Base-by-base conservation (phyloP, 768 basidiomycete species). In the Mycena capillaripes region DNA sequence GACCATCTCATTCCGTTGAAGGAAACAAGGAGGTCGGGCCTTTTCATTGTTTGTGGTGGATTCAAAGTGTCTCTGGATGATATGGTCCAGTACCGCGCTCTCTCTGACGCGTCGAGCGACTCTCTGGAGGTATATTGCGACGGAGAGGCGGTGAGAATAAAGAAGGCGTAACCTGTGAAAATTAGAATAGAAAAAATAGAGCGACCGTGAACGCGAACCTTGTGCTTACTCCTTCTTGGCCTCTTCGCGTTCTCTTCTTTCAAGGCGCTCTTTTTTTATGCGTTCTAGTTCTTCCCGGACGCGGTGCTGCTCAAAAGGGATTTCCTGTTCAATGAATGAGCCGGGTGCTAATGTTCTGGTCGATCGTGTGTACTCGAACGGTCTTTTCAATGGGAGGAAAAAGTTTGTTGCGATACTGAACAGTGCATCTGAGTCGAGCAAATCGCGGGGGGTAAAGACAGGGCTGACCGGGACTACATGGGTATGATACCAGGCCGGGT, bases 401-500 rank as follows among this genome's bases (percentile, higher is more conserved):
- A 23, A 95, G 83, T 77, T 86, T 90, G 57, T 93, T 89, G 79
- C 91, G 89, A 78, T 94, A 94, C 94, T 95, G 71, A 48, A 63
- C n/a, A n/a, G n/a, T n/a, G 2, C 40, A 29, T 30, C 64, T 34
- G 23, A 58, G 46, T 9, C 25, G 65, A 40, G 30, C 14, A 57
- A 56, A 6, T 32, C 14, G 61, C 40, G 38, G 21, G 12, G 27
- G 38, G 34, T 23, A 5, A 29, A 57, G 66, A 19, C n/a, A n/a
- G n/a, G 32, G 75, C 84, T 44, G 79, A 95, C 93, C 10, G 95
- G 95, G 40, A 94, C 82, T 69, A 97, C 95, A 75, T 94, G 86
- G 57, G 86, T 84, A 66, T 88, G 86, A 78, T 96, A 97, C 95
- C 95, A 97, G 48, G 92, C 89, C 7, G 95, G 94, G 80, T 96